Base-by-base conservation (phyloP, 2,329 filamentous ascomycete genomes). In the Fusarium tupiense region DNA sequence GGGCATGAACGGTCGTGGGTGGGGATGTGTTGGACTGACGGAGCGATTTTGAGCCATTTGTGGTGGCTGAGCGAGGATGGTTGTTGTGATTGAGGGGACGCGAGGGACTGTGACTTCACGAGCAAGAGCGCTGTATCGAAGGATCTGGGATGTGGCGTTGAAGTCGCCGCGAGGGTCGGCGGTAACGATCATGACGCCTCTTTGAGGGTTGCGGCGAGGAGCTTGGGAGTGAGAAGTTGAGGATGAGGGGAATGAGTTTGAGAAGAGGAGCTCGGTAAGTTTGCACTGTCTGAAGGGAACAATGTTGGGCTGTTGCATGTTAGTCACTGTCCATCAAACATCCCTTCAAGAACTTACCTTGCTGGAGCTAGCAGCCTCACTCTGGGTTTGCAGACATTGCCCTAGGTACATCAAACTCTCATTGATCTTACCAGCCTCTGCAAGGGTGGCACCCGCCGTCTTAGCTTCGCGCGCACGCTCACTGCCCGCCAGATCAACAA, bases 371-470 rank as follows among this genome's bases (percentile, higher is more conserved):
- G 92, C 91, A 38, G 91, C 88, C 77, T 96, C 94, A 68, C 93
- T 95, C 81, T 98, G 96, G 88, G 98, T 96, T 81, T 98, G 96
- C 77, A 99, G 88, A 81, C 96, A 99, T 80, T 98, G 96, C 0
- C 96, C 96, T 3, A 99, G 88, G 81, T 98, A 98, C 96, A 99
- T 99, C 80, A 99, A 85, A 80, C 94, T 97, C 83, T 98, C 95
- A 80, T 99, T 99, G 81, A 99, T 99, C 84, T 98, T 98, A 61
- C 96, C 96, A 41, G 96, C 96, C 84, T 99, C 96, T 1, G 93
- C 96, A 20, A 99, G 88, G 0, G 96, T 98, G 8, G 94, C 92
- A 19, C 96, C 96, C 1, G 95, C 93, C 0, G 96, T 98, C 86
- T 98, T 98, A 33, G 96, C 95, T 73, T 96, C 95, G 69, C 95